Evolutionary conservation across 176 grass and related monocot genomes (phyloP).

Genomic region (Luzula sylvatica): DNA sequence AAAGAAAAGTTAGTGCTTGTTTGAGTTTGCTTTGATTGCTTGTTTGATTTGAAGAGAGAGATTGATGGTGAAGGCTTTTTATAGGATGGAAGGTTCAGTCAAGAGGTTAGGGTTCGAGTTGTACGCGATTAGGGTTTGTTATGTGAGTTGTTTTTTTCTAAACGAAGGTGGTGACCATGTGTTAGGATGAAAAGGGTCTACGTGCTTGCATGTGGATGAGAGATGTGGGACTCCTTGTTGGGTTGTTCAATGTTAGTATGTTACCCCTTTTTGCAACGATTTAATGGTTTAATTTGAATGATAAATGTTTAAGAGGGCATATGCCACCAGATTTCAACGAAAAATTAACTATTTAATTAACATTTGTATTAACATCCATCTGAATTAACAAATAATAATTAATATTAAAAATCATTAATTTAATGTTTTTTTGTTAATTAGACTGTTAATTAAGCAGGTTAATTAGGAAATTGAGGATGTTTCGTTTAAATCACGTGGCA

Average conservation of each 20-base stretch:
- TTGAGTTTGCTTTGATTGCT: slow-evolving; percentile 13
- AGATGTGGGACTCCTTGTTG: slow-evolving; percentile 17
- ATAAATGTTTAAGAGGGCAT: no score
- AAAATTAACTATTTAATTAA: no score
- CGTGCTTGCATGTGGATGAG: slow-evolving; percentile 33
- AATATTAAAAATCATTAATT: no score
- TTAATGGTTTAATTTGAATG: background rate
- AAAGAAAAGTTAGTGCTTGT: slow-evolving; percentile 3
- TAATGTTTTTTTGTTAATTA: no score
- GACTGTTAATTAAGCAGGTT: no score
- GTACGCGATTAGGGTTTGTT: slow-evolving; percentile 18
- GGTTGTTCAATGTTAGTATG: slow-evolving; percentile 16
- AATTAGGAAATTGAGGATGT: no score
- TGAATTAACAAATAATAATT: no score
- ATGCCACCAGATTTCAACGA: no score
- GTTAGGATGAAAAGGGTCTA: slow-evolving; percentile 20
- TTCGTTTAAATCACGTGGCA: no score
- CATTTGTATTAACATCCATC: no score
- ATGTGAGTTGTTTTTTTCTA: slow-evolving; percentile 1
- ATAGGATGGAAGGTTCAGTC: slow-evolving; percentile 33
- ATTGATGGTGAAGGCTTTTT: slow-evolving; percentile 23
- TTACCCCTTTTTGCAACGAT: slow-evolving; percentile 1
- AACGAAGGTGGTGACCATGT: slow-evolving; percentile 28
- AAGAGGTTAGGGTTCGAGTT: slow-evolving; percentile 8
- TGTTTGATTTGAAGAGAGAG: slow-evolving; percentile 29